Base-by-base conservation (phyloP, 768 basidiomycete genomes). In the Gymnopilus junonius region DNA sequence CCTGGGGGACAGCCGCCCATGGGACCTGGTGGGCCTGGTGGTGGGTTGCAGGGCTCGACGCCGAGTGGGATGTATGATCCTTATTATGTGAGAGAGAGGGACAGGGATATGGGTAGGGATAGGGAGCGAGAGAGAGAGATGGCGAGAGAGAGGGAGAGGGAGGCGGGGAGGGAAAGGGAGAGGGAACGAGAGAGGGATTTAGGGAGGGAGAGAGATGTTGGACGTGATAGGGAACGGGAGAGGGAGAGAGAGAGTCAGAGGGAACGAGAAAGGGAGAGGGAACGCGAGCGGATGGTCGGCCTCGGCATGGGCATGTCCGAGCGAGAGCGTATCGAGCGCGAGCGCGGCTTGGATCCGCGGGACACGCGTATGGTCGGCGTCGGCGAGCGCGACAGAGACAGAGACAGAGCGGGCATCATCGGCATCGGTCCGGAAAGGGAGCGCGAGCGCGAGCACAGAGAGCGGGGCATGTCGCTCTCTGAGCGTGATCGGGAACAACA, bases 201-300 rank as follows among this genome's bases (percentile, higher is more conserved):
- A n/a, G n/a, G n/a, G n/a, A 40, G 40, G 17, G 69, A 66, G n/a
- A 67, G 48, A 32, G n/a, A n/a, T n/a, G n/a, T n/a, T n/a, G 67
- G 61, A 37, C 15, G 69, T 20, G 70, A 68, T 39, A 58, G 66
- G 39, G 65, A 67, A 17, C 39, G 69, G 34, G 70, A 67, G 21
- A 64, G 66, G 43, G 65, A 68, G 42, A 43, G 56, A 15, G 71
- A 69, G 8, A 61, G 71, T n/a, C n/a, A n/a, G n/a, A n/a, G n/a
- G n/a, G n/a, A n/a, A n/a, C n/a, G n/a, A 21, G 72, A 71, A 10
- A 57, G 71, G 31, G 70, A 70, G 8, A 43, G 66, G 10, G 72
- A 71, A 2, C 55, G 70, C 27, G 70, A 71, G 40, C 25, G 59
- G 59, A 48, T 55, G 46, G 17, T 32, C 14, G 63, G n/a, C n/a